Percentiles rank a stretch among this genome's conserved stretches.
Conservation (phyloP, 2,329 filamentous ascomycete genomes). For the Botrytis aclada region DNA sequence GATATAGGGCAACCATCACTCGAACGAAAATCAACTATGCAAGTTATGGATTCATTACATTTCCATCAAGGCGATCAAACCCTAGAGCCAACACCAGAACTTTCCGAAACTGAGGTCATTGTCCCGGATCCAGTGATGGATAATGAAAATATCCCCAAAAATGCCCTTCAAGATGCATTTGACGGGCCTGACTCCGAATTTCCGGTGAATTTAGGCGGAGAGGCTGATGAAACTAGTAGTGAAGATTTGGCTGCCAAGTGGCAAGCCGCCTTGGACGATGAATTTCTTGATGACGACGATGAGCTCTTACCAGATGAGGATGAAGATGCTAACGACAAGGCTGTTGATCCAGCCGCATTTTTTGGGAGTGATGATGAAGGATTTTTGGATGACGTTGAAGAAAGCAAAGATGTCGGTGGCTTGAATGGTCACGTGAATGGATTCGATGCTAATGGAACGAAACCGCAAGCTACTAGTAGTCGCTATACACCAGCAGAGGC, state of each 20-base stretch:
- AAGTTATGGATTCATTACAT: constrained; percentile 56
- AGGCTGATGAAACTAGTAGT: constrained; percentile 42
- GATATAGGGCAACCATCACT: constrained; percentile 38
- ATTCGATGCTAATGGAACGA: constrained; percentile 24
- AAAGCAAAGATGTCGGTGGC: constrained; percentile 27
- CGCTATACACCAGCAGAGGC: constrained; percentile 34
- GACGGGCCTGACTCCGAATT: constrained; percentile 32
- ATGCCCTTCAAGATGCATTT: constrained; percentile 31
- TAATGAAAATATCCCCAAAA: constrained; percentile 16
- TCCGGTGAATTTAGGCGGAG: constrained; percentile 30
- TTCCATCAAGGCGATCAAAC: constrained; percentile 33
- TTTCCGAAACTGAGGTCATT: constrained; percentile 21
- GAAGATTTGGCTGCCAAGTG: constrained; percentile 72
- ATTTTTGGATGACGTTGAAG: constrained; percentile 62
- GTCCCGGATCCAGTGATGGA: neutral
- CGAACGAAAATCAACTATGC: constrained; percentile 67
- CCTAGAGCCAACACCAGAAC: constrained; percentile 22
- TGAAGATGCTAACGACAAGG: constrained; percentile 41
- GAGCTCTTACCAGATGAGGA: constrained; percentile 60
- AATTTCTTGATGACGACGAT: constrained; percentile 55
- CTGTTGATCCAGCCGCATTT: constrained; percentile 61
- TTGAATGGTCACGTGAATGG: constrained; percentile 37
- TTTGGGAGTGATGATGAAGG: constrained; percentile 84
- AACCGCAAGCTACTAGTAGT: constrained; percentile 28
- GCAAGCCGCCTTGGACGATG: constrained; percentile 77